Evolutionary conservation across 23 red algal species (phyloP), one percentile per base, ranked within the genome.

Genomic region (Chondrus crispus): DNA sequence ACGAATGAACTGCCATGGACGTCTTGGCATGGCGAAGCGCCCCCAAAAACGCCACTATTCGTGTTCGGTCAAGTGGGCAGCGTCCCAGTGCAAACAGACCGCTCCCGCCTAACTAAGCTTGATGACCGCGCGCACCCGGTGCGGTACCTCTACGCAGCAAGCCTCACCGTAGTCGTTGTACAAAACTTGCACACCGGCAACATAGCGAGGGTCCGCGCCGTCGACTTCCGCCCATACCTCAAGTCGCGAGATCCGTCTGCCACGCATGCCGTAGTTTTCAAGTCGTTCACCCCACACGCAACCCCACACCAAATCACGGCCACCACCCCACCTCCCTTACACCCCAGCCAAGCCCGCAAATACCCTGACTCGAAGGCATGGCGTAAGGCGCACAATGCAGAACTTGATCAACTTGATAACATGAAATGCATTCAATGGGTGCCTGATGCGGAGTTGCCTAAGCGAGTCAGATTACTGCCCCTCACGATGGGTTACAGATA

Each of bases 401-500:
- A 77, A 46, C 71, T 77, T 5, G 51, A 90, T 55, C 86, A 90
- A 80, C 47, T 79, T 11, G 86, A 90, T 26, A 16, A 55, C 20
- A 79, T 64, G 44, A 32, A 68, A 3, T 54, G 52, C 32, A 29
- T 81, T 20, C 19, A 76, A 1, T 79, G 86, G 86, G 36, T 28
- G 35, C 39, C 41, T 33, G 39, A 36, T 32, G 4, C 5, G 26
- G 24, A 9, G 12, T 18, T 50, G 1, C 70, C 54, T 26, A 8
- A 28, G 7, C 39, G 46, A 29, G 39, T 26, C 48, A 3, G 44
- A 13, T 19, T 16, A 22, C 32, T 90, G 5, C 50, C 86, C 0
- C 46, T 43, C 30, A 80, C 49, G 33, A 90, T 90, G 72, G 37
- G 60, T 11, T 79, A 90, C 53, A 22, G 74, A 45, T 90, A 90